Conservation (phyloP, 1,139 yeast genomes). For the Pneumocystis wakefieldiae region DNA sequence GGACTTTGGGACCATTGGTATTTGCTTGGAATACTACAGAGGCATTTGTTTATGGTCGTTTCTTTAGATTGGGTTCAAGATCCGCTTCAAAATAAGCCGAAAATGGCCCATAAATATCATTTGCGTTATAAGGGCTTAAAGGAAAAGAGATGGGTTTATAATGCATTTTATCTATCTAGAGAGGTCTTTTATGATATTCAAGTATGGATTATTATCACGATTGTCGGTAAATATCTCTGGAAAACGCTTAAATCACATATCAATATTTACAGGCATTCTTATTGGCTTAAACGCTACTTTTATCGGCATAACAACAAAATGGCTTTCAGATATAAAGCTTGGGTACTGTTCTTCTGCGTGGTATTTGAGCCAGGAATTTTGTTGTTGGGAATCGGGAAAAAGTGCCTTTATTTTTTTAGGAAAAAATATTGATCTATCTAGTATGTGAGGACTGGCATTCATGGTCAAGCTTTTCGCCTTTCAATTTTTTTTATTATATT, state of each 20-base stretch:
- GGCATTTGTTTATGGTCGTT: not conserved
- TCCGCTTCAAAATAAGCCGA: slow-evolving; percentile 35
- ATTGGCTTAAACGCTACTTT: slow-evolving; percentile 76
- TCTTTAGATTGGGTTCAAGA: slow-evolving; percentile 80
- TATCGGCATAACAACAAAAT: slow-evolving; percentile 67
- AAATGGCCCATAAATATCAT: slow-evolving; percentile 21
- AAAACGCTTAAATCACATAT: not conserved
- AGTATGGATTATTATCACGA: slow-evolving; percentile 61
- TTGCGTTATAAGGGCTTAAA: slow-evolving; percentile 13
- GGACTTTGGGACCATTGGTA: slow-evolving; percentile 23
- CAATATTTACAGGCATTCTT: slow-evolving; percentile 21
- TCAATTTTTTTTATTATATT: slow-evolving; percentile 5
- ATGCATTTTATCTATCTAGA: slow-evolving; percentile 19
- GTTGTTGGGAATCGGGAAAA: slow-evolving; percentile 40
- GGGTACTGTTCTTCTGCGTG: slow-evolving; percentile 65
- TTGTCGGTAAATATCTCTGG: slow-evolving; percentile 37
- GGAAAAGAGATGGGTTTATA: slow-evolving; percentile 10
- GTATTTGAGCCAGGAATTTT: slow-evolving; percentile 58
- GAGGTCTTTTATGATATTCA: slow-evolving; percentile 34
- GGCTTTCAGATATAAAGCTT: slow-evolving; percentile 60
- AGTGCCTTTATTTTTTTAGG: slow-evolving; percentile 10
- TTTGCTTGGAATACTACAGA: not conserved
- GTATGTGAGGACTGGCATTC: slow-evolving; percentile 25
- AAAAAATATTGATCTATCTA: not conserved
- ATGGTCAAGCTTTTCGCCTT: slow-evolving; percentile 19